Base-by-base conservation (phyloP, 192 early-diverging fungal genomes). In the Coemansia sp. region DNA sequence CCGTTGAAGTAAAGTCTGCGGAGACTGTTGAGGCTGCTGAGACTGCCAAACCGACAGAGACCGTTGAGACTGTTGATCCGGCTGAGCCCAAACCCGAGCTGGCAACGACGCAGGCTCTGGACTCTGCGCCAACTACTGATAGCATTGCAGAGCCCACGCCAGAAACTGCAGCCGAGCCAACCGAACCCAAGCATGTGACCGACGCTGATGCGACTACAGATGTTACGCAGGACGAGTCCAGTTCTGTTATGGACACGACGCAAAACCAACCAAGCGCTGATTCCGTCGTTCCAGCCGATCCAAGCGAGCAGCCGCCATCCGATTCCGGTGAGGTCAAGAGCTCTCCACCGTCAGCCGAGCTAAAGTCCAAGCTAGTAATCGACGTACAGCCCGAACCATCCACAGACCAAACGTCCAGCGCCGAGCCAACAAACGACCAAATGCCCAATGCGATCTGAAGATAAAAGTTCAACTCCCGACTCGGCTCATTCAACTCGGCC, bases 321-420 rank as follows among this genome's bases (percentile, higher is more conserved):
- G 14, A 16, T 49, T 10, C 18, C 4, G 19, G 48, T 19, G 48
- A 49, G 48, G n/a, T 19, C 8, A 20, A n/a, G 19, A 49, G 48
- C 59, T 61, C 59, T 19, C 29, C 43, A 18, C 59, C 59, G 3
- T 50, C 59, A 29, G 49, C 26, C 8, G 48, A 27, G 24, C 14
- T 52, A 23, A n/a, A 52, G 37, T 24, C 50, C 49, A 32, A 62
- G 32, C 20, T 52, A 19, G 29, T 62, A 18, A 35, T 29, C 12
- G 51, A 38, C 10, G 16, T 43, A 7, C 39, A 43, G 4, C 39
- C 4, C 3, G 27, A 37, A 14, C 2, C 48, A 20, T 9, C 48
- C 8, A 9, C 48, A 27, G 26, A 27, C 26, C 26, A 27, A 27
- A 27, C 26, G 26, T 27, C 26, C 4, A 4, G 4, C 26, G 26